These are phyloP conservation scores for Exophiala dermatitidis DNA, from an alignment of 2,329 filamentous ascomycete species.

Conservation along the genomic window DNA sequence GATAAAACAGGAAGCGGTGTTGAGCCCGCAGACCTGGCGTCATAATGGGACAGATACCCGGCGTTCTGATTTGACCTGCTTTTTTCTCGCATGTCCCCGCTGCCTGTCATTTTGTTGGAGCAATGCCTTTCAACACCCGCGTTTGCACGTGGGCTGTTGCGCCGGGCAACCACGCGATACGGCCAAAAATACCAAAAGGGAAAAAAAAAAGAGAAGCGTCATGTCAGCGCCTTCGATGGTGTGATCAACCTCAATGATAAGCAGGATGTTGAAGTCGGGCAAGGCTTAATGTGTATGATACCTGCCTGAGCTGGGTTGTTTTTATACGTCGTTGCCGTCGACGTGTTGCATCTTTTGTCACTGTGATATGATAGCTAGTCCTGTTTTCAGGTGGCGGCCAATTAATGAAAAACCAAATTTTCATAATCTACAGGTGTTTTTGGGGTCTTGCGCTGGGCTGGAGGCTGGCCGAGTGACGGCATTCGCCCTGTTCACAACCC, in stretches of 20 bases:
- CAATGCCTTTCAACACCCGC: constrained; percentile 1
- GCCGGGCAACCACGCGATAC: neutral
- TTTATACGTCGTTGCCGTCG: neutral
- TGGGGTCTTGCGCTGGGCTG: neutral
- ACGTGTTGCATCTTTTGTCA: neutral
- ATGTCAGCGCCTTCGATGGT: constrained; percentile 5
- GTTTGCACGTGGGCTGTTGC: neutral
- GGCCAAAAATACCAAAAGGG: neutral
- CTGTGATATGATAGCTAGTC: neutral
- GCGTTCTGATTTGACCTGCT: constrained; percentile 4
- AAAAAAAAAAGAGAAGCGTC: constrained; percentile 2
- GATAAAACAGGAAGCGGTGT: neutral
- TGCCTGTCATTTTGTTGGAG: neutral
- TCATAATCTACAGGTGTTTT: constrained; percentile 8
- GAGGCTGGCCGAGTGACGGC: neutral
- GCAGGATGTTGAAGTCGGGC: neutral
- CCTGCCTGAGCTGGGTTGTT: neutral
- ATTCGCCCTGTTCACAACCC: neutral
- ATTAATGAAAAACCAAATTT: constrained; percentile 3
- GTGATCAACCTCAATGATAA: constrained; percentile 5
- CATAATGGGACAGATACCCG: constrained; percentile 11
- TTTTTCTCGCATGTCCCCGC: neutral
- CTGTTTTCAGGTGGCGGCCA: neutral
- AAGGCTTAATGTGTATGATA: constrained; percentile 23
- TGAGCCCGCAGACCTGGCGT: neutral